Evolutionary conservation across 257 asterid genomes (phyloP), one percentile per base, ranked within the genome.

Genomic region (Leonotis leonurus): DNA sequence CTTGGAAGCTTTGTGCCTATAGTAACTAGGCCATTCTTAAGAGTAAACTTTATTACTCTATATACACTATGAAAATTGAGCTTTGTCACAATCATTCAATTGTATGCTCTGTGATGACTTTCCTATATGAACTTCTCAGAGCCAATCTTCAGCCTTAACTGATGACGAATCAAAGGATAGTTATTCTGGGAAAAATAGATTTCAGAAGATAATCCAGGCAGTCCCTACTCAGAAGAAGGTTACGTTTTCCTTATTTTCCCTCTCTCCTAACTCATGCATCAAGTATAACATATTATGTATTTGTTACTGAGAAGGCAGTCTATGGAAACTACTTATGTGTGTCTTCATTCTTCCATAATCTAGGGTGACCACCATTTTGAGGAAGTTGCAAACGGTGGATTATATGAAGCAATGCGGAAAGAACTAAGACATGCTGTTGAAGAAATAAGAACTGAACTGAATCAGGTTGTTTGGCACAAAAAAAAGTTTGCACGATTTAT

Each of bases 391-490:
- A 73, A 78, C 62, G 81, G 73, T 70, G 92, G 80, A 59, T 64
- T 89, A 12, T 81, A 83, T 72, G 96, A 78, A 78, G 92, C 73
- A 69, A 89, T 85, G 90, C 49, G 80, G 45, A 87, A 89, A 72
- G 95, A 89, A 73, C 82, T 92, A 62, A 76, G 90, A 78, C 72
- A 79, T 77, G 97, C 99, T 60, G 95, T 83, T 73, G 80, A 87
- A 56, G 94, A 89, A 74, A 83, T 89, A 58, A 79, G 81, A 79
- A 77, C 82, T 18, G 96, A 87, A 71, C 80, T 89, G 74, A 84
- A 87, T 74, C 95, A 89, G 36, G 99, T 87, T 51, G 43, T 78
- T 73, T 60, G 9, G 30, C 11, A 69, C 7, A 51, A 18, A 62
- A 18, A 62, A 55, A 56, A 52, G 49, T 64, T 72, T 59, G 52